Evolutionary conservation across 2,329 filamentous ascomycete genomes (phyloP), one percentile per base, ranked within the genome.

Genomic region (Gaeumannomyces tritici): DNA sequence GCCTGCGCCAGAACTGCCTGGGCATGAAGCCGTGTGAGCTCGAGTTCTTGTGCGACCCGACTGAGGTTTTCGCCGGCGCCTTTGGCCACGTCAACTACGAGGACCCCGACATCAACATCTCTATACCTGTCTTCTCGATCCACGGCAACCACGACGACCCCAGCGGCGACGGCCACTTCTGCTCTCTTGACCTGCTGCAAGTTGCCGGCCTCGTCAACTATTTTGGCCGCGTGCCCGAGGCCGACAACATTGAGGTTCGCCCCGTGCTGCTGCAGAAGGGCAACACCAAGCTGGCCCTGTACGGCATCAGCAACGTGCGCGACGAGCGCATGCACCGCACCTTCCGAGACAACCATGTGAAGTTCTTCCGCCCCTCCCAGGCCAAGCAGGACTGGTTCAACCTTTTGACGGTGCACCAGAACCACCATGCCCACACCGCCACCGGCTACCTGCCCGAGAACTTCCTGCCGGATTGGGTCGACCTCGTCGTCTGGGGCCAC

Each of bases 121-220:
- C 93, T 1, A 97, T 98, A 62, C 95, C 95, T 0, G 92, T 99
- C 31, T 99, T 99, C 72, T 96, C 93, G 0, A 99, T 99, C 55
- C 96, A 99, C 70, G 95, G 95, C 57, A 99, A 99, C 70, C 95
- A 99, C 72, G 95, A 99, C 71, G 95, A 99, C 72, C 95, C 95
- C 0, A 96, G 93, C n/a, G 95, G 95, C 12, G 93, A 97, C 70
- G 95, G 93, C 13, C 91, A 96, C 72, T 88, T 89, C 66, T 96
- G 95, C 66, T 93, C 93, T 0, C 81, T 99, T 13, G 95, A 99
- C 73, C 76, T 99, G 21, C 81, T 99, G 4, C 92, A 98, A 73
- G 89, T 95, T 1, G 91, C 93, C 0, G 95, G 95, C 0, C 78
- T 99, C 18, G 80, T 99, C 69, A 99, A 99, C 74, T 99, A 98